Base-by-base conservation (phyloP, 2,329 filamentous ascomycete species). In the Paracoccidioides lutzii region DNA sequence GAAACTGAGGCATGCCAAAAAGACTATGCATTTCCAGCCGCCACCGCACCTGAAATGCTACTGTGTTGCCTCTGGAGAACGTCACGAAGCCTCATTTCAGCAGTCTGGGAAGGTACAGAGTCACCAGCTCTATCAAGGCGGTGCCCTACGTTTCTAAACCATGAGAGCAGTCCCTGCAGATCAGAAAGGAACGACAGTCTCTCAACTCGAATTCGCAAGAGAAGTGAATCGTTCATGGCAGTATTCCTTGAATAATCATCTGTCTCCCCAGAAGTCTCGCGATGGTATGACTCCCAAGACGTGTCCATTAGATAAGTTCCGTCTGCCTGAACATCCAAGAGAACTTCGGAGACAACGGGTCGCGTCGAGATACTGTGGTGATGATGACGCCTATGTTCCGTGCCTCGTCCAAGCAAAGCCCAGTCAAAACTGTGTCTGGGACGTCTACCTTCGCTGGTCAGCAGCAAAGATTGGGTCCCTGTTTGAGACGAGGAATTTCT, bases 311-410 rank as follows among this genome's bases (percentile, higher is more conserved):
- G 58, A 22, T 56, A 59, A n/a, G 59, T 57, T 8, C 58, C 62
- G 40, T 66, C 62, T 12, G 67, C 68, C 53, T 65, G 66, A 0
- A 67, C 71, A 54, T 72, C 69, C 6, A 73, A 59, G 55, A 67
- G 65, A 8, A 70, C 63, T 59, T 73, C 71, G 0, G 69, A 71
- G 28, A 73, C 67, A 1, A 74, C 59, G 22, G 71, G 69, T 2
- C 67, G 65, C 2, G 70, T 72, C 5, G 64, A 56, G 33, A 71
- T 69, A 15, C 60, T 59, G 10, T 52, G 52, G 9, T 28, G 30
- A 35, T 56, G 52, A 15, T 28, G 42, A 7, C 60, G 55, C 9
- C 52, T 48, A 15, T 56, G 41, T 35, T 60, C 57, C 5, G 53
- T 32, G 14, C 56, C 53, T 49, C 57, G 64, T 14, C 62, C 66